Evolutionary conservation across 2,329 filamentous ascomycete species (phyloP).

Genomic region (Colletotrichum sp.): DNA sequence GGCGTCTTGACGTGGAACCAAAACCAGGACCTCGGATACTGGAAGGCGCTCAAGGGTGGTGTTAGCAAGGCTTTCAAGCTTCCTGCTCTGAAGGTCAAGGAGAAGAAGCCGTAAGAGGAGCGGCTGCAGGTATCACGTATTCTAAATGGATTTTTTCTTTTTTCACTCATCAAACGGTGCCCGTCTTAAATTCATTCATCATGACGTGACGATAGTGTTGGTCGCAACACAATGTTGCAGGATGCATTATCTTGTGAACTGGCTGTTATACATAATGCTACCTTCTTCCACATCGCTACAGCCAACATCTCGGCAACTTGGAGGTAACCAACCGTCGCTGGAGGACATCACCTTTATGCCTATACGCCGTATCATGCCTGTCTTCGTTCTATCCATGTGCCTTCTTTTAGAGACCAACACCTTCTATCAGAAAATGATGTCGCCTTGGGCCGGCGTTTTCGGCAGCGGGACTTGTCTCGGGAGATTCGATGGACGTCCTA

Average conservation of each 20-base stretch:
- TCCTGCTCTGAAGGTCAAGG: conserved; percentile 69
- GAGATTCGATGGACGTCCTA: not conserved
- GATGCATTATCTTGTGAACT: not conserved
- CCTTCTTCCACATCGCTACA: not conserved
- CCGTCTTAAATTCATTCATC: not conserved
- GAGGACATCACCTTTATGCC: not conserved
- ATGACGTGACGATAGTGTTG: not conserved
- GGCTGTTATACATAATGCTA: not conserved
- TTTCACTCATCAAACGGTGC: not conserved
- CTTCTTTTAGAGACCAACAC: not conserved
- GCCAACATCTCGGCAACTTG: not conserved
- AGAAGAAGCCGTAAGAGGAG: conserved; percentile 26
- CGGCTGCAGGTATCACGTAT: not conserved
- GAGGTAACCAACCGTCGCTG: not conserved
- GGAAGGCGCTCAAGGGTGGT: conserved; percentile 71
- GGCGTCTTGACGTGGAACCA: conserved; percentile 85
- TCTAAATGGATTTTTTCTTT: not conserved
- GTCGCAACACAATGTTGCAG: not conserved
- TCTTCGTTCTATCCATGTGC: not conserved
- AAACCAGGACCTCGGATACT: conserved; percentile 58
- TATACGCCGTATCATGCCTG: not conserved
- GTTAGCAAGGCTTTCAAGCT: conserved; percentile 68
- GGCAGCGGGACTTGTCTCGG: not conserved
- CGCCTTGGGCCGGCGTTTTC: not conserved
- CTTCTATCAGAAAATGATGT: conserved; percentile 13